Evolutionary conservation across 1,139 yeast genomes (phyloP), one percentile per base, ranked within the genome.

Genomic region (Schwanniomyces etchellsii): DNA sequence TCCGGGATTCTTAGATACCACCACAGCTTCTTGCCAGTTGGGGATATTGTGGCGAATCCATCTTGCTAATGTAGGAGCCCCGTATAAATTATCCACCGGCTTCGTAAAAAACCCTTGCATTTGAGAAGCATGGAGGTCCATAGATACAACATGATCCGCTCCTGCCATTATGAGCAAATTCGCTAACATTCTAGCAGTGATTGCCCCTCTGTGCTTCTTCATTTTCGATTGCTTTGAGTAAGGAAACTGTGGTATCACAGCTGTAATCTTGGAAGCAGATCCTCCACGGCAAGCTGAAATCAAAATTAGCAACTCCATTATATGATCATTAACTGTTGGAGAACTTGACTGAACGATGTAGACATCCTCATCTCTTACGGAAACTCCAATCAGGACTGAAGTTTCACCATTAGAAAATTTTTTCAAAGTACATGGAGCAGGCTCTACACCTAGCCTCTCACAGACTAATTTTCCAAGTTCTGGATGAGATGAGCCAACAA

Each of bases 81-180:
- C 97, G 50, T 85, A 88, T 40, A 91, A 65, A 56, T 91, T 91
- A 57, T 91, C 99, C 17, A 91, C 97, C 0, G 99, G 98, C 50
- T 88, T 88, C 26, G 95, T 77, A 65, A 91, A 91, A 53, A 93
- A 91, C 10, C 99, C 99, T 65, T 91, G 99, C 97, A 91, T 93
- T 60, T 91, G 99, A 24, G 95, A 81, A 16, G 98, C 98, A 54
- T 93, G 98, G 45, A 91, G 68, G 55, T 91, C 99, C 97, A 91
- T 89, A 5, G 96, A 85, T 25, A 91, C 93, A 40, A 91, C 94
- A 62, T 91, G 99, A 60, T 93, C 98, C 14, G 97, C 98, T 41
- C 99, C 99, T 1, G 99, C 97, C 94, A 91, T 91, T 34, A 89
- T 80, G 43, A 93, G 68, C 50, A 93, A 64, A 47, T 91, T 91